These are phyloP conservation scores for Mortierella claussenii DNA, from an alignment of 192 early-diverging fungal species.

Conservation along the genomic window DNA sequence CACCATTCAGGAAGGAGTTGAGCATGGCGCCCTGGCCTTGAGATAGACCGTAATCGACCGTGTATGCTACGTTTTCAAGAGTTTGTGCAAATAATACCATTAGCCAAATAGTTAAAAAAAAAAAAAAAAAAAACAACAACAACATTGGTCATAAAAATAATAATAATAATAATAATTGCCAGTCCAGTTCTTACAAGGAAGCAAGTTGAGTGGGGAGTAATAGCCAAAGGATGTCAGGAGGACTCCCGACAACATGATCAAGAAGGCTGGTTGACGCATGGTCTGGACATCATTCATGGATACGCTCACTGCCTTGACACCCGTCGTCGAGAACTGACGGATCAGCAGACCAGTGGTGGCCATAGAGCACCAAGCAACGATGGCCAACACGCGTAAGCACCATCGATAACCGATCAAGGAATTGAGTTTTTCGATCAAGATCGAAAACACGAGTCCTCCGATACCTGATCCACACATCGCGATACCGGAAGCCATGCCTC, in stretches of 20 bases:
- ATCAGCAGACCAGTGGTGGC: conserved; percentile 36
- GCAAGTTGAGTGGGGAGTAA: conserved; percentile 35
- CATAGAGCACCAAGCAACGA: conserved; percentile 67
- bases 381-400: conserved; percentile 69
- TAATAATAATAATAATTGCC: no score
- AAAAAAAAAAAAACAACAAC: conserved; percentile 10
- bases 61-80: conserved; percentile 19
- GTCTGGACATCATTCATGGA: conserved; percentile 51
- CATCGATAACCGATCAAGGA: conserved; percentile 66
- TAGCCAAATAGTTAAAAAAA: conserved; percentile 1
- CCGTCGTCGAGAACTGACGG: conserved; percentile 44
- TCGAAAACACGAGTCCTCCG: conserved; percentile 77
- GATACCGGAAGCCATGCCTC: conserved; percentile 78
- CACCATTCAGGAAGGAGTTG: conserved; percentile 57
- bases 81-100: neutral
- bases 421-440: conserved; percentile 67
- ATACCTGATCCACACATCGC: conserved; percentile 78
- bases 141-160: neutral
- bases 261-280: conserved; percentile 53
- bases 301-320: conserved; percentile 25
- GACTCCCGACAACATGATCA: conserved; percentile 50
- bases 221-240: conserved; percentile 61
- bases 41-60: conserved; percentile 39
- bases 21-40: conserved; percentile 42
- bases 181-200: conserved; percentile 46